Evolutionary conservation across 805 yeast genomes (phyloP), one percentile per base, ranked within the genome.

Genomic region (Cyberlindnera mrakii): DNA sequence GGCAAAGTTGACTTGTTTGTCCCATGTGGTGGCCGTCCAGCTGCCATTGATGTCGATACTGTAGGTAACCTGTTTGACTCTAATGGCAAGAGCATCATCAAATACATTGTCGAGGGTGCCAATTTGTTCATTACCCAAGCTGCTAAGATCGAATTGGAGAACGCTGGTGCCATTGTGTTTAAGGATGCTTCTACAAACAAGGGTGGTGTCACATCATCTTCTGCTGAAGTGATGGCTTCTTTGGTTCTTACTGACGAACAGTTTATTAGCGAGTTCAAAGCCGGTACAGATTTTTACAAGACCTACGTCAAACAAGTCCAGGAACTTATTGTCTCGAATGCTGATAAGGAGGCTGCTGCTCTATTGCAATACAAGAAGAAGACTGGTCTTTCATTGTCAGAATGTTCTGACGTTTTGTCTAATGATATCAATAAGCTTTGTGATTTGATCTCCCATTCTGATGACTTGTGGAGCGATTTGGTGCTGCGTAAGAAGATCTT

Each of bases 21-120:
- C 35, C 99, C 99, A 45, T 91, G 99, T 67, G 99, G 99, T 65
- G 99, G 99, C 54, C 84, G 99, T 68, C 99, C 99, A 47, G 91
- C 86, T 55, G 95, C 98, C 17, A 81, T 91, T 63, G 95, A 90
- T 64, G 79, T 90, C 50, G 82, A 80, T 64, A 93, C 85, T 57
- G 93, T 90, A 46, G 68, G 71, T 49, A 68, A 68, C 42, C 77
- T 88, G 55, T 77, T 93, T 53, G 87, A 85, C 63, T 72, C 70
- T 33, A 79, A 79, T 27, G 95, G 93, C 45, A 82, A 83, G 65
- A 65, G 85, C 17, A 70, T 77, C 52, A 75, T 93, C 54, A 95
- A 95, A 39, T 88, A 82, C 67, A 79, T 91, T 61, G 96, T 93
- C 44, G 99, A 91, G 70, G 99, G 99, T 62, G 99, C 99, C 44